Percentiles rank a stretch among this genome's conserved stretches.
These are phyloP conservation scores for Gossypium thurberi DNA, from an alignment of 345 rosid species.

Conservation along the genomic window DNA sequence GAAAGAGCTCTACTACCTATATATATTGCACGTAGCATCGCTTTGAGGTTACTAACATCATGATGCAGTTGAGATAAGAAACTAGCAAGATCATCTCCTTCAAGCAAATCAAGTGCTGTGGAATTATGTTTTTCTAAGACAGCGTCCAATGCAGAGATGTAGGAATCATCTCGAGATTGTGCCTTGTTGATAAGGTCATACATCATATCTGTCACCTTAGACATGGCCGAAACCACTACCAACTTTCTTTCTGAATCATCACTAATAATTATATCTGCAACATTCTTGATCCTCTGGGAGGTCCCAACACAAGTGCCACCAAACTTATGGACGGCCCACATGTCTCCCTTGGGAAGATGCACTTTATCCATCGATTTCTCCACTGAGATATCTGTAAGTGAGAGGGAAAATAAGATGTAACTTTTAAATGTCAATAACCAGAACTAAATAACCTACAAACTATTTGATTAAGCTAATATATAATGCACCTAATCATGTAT, in stretches of 20 bases:
- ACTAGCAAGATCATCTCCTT: conserved; percentile 67
- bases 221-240: conserved; percentile 93
- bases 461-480: background rate
- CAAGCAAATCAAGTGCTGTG: conserved; percentile 76
- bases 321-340: conserved; percentile 93
- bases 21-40: conserved; percentile 97
- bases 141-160: conserved; percentile 62
- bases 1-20: conserved; percentile 43
- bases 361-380: conserved; percentile 40
- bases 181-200: conserved; percentile 85
- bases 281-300: conserved; percentile 79
- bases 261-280: conserved; percentile 55
- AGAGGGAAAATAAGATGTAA: background rate
- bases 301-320: conserved; percentile 98
- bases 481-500: background rate
- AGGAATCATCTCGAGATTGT: conserved; percentile 77
- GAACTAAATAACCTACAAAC: background rate
- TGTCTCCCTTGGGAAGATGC: conserved; percentile 54
- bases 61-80: conserved; percentile 69
- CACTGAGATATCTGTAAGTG: conserved; percentile 42
- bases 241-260: conserved; percentile 74
- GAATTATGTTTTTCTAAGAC: conserved; percentile 70
- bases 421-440: background rate
- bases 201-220: conserved; percentile 99
- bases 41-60: conserved; percentile 79